Conservation (phyloP, 768 basidiomycete species). For the Coprinopsis strossmayeri region DNA sequence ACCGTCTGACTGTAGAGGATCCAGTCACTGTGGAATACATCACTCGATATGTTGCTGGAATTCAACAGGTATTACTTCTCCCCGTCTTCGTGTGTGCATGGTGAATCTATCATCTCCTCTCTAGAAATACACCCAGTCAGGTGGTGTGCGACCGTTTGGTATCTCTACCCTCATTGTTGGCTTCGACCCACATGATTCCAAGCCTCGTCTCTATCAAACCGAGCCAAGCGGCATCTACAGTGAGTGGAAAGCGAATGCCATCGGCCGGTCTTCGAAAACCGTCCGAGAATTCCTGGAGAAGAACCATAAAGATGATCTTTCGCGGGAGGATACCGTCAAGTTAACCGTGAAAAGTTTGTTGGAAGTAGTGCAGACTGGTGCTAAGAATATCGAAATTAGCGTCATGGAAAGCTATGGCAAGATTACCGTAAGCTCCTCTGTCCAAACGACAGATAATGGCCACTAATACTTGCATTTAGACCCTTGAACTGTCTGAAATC, state of each 20-base stretch:
- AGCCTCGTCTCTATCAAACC: conserved; percentile 90
- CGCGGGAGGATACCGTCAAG: conserved; percentile 87
- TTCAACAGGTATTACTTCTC: conserved; percentile 76
- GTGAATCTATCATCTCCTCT: background rate
- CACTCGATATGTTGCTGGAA: conserved; percentile 95
- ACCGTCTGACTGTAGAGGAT: conserved; percentile 95
- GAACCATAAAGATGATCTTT: conserved; percentile 89
- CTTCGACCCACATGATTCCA: conserved; percentile 88
- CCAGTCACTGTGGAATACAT: conserved; percentile 99
- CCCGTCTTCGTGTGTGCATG: background rate
- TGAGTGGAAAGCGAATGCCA: conserved; percentile 99
- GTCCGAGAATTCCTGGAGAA: conserved; percentile 98
- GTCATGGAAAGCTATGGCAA: conserved; percentile 96
- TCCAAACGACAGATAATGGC: background rate
- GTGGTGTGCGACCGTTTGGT: conserved; percentile 96
- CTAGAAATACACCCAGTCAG: conserved; percentile 96
- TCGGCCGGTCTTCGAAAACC: conserved; percentile 96
- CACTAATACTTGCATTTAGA: conserved; percentile 38
- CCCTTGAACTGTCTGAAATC: conserved; percentile 80
- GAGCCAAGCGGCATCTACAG: conserved; percentile 98
- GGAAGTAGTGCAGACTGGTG: conserved; percentile 99
- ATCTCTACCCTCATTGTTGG: conserved; percentile 96
- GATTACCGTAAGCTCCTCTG: conserved; percentile 60
- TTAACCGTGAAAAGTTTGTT: conserved; percentile 91
- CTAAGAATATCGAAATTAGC: conserved; percentile 98